phyloP scores from a whole-genome alignment of 2,329 filamentous ascomycete genomes.

The Penicillium sp. region DNA sequence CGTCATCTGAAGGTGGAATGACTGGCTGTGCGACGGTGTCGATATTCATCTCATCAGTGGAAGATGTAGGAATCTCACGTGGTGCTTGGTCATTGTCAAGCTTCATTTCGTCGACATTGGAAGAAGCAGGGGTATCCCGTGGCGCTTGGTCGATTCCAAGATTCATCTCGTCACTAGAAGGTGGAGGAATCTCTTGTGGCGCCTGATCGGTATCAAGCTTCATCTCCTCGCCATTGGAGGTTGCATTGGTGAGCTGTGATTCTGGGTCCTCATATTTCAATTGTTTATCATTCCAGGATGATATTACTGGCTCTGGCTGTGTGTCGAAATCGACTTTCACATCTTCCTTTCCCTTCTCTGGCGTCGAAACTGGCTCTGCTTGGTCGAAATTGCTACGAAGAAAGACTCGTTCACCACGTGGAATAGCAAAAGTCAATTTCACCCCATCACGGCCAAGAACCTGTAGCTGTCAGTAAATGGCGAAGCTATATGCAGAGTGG shows the following conservation, averaged over 20 bases:
- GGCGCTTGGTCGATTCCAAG: background rate
- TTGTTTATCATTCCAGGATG: background rate
- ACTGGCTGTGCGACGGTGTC: background rate
- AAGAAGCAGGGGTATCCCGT: background rate
- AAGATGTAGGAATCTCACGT: background rate
- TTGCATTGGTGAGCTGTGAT: background rate
- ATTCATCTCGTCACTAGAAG: background rate
- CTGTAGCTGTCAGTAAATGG: constrained; percentile 22
- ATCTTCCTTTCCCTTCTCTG: background rate
- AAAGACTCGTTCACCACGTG: constrained; percentile 40
- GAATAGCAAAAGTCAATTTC: constrained; percentile 40
- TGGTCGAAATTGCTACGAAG: constrained; percentile 20
- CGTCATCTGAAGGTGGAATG: background rate
- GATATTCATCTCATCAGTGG: background rate
- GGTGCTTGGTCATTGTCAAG: background rate
- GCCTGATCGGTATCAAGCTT: background rate
- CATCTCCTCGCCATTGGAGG: background rate
- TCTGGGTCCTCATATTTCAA: background rate
- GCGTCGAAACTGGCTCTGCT: background rate
- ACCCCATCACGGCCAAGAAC: constrained; percentile 36
- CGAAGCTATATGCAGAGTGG: background rate
- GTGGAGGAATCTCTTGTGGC: background rate
- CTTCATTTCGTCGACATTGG: background rate
- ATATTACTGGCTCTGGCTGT: background rate
- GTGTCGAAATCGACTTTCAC: background rate